Base-by-base conservation (phyloP, 164 flowering plant genomes). In the Kingdonia uniflora region DNA sequence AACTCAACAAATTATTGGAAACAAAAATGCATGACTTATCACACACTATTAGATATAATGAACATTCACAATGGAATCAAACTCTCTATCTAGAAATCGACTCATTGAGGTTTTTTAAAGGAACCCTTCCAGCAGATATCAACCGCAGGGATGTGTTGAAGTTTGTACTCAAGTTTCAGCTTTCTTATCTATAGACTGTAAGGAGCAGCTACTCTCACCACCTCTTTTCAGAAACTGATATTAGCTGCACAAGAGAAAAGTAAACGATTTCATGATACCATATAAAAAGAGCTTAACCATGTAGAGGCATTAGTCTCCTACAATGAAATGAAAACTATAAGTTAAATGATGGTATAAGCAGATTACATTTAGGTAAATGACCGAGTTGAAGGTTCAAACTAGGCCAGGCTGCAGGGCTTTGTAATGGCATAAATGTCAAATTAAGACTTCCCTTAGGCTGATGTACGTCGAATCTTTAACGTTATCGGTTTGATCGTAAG, bases 191-290 rank as follows among this genome's bases (percentile, higher is more conserved):
- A 35, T 24, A n/a, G 57, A 20, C 23, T 16, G 20, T 11, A 54
- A 41, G 47, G 16, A 54, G 5, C 47, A 54, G 56, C 37, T 41
- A 54, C 35, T 39, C 14, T 24, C 56, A 65, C 76, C 81, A 70
- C 26, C 67, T 71, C 63, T 74, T 79, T 69, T 66, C 79, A 8
- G 82, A 79, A 54, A 77, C 64, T 48, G 82, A 79, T 39, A 74
- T 67, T 20, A 77, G 79, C 87, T 81, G 84, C 46, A 15, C 1
- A 52, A 10, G 29, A 59, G 44, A 55, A 56, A 14, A 45, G 2
- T 11, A 41, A 19, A 41, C 16, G 44, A 41, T 41, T n/a, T 11
- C 5, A 41, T 8, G 14, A 0, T 14, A 20, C 17, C 48, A 19
- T n/a, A 39, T 7, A 53, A n/a, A 40, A 6, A 40, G 35, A 13